Conservation (phyloP, 2,329 filamentous ascomycete genomes). For the Colletotrichum siamense region DNA sequence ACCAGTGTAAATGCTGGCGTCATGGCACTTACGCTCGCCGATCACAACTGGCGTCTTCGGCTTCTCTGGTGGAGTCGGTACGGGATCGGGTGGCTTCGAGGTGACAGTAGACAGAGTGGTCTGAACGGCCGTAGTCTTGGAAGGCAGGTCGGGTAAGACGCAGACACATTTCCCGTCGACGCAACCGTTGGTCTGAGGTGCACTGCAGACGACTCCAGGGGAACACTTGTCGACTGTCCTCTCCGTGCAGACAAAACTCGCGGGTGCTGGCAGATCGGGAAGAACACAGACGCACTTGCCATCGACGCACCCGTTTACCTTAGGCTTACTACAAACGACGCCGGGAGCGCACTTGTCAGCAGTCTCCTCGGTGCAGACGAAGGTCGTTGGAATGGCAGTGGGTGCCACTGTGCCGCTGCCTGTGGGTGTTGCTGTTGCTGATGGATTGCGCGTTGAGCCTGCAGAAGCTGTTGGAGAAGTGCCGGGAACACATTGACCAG, state of each 20-base stretch:
- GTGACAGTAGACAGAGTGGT: neutral
- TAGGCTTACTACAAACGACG: neutral
- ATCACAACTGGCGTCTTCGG: rapidly evolving
- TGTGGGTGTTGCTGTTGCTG: neutral
- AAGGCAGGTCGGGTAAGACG: neutral
- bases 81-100: neutral
- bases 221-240: neutral
- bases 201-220: neutral
- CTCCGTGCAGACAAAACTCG: neutral
- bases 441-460: neutral
- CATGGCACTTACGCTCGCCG: neutral
- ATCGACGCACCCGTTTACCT: neutral
- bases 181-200: neutral
- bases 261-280: neutral
- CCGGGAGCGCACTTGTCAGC: neutral
- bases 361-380: neutral
- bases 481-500: neutral
- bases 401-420: neutral
- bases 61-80: rapidly evolving
- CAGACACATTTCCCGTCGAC: neutral
- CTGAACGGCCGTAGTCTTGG: rapidly evolving
- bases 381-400: neutral
- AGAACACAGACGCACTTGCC: neutral
- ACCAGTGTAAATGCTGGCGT: neutral
- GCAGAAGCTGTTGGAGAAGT: neutral